Conservation (phyloP, 768 basidiomycete genomes). For the Suillus subaureus region DNA sequence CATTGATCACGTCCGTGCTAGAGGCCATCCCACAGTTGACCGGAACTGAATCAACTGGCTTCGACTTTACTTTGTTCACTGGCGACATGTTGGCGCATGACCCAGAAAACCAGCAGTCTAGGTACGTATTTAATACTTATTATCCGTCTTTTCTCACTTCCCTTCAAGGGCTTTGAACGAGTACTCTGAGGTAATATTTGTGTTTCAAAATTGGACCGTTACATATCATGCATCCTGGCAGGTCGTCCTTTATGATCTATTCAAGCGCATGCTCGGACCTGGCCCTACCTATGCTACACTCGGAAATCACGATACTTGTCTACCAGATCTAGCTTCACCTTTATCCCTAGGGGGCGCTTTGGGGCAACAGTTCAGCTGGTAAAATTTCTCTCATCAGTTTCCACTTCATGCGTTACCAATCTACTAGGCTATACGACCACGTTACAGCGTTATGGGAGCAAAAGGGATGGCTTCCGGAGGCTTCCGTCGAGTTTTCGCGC, state of each 20-base stretch:
- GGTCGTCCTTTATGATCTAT: constrained; percentile 67
- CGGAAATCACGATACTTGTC: constrained; percentile 79
- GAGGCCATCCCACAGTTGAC: constrained; percentile 69
- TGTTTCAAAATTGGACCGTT: constrained; percentile 11
- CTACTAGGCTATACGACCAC: constrained; percentile 73
- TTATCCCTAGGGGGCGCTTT: constrained; percentile 56
- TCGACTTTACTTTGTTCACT: constrained; percentile 68
- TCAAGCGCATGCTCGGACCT: constrained; percentile 59
- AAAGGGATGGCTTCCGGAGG: constrained; percentile 66
- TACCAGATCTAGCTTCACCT: constrained; percentile 57
- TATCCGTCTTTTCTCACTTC: constrained; percentile 6
- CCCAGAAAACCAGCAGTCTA: constrained; percentile 59
- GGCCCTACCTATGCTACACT: constrained; percentile 77
- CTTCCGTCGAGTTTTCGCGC: constrained; percentile 56
- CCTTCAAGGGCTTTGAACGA: constrained; percentile 52
- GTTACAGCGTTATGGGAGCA: constrained; percentile 71
- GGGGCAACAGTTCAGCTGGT: constrained; percentile 55
- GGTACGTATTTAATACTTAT: constrained; percentile 38
- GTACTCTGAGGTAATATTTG: constrained; percentile 59
- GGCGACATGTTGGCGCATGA: constrained; percentile 80
- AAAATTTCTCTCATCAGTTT: not conserved
- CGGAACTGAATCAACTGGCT: constrained; percentile 59
- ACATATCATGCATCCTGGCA: constrained; percentile 23
- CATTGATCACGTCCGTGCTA: constrained; percentile 60
- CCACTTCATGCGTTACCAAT: not conserved